phyloP scores from a whole-genome alignment of 371 early-diverging fungal genomes.

The Mucor velutinosus region DNA sequence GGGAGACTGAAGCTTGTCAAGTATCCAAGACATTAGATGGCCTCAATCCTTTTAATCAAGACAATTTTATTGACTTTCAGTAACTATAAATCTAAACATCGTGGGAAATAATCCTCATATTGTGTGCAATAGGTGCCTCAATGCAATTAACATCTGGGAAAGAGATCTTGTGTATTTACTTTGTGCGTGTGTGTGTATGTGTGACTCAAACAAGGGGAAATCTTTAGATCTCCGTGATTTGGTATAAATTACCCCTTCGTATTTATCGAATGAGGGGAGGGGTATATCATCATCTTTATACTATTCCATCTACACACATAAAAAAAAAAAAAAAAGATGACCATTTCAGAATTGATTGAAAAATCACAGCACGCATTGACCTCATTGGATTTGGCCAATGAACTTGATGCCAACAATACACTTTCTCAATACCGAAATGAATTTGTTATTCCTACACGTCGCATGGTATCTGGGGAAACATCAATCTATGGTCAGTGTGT shows the following conservation, averaged over 20 bases:
- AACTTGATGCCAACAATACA: conserved; percentile 63
- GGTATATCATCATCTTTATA: not conserved
- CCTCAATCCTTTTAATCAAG: too few relatives aligned
- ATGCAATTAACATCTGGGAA: not conserved
- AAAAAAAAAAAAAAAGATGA: too few relatives aligned
- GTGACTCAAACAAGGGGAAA: not conserved
- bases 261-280: not conserved
- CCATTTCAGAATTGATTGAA: not conserved
- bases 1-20: too few relatives aligned
- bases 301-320: not conserved
- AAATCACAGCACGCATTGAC: not conserved
- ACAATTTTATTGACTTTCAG: too few relatives aligned
- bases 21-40: too few relatives aligned
- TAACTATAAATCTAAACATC: not conserved
- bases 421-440: conserved; percentile 61
- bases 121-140: not conserved
- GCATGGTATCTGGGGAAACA: conserved; percentile 36
- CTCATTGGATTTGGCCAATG: conserved; percentile 51
- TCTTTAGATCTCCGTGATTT: not conserved
- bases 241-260: not conserved
- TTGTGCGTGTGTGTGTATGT: not conserved
- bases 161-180: not conserved
- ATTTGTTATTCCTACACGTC: conserved; percentile 68
- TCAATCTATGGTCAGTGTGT: conserved; percentile 15
- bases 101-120: not conserved